Base-by-base conservation (phyloP, 1,284 basidiomycete genomes). In the Papiliotrema nemorosa region DNA sequence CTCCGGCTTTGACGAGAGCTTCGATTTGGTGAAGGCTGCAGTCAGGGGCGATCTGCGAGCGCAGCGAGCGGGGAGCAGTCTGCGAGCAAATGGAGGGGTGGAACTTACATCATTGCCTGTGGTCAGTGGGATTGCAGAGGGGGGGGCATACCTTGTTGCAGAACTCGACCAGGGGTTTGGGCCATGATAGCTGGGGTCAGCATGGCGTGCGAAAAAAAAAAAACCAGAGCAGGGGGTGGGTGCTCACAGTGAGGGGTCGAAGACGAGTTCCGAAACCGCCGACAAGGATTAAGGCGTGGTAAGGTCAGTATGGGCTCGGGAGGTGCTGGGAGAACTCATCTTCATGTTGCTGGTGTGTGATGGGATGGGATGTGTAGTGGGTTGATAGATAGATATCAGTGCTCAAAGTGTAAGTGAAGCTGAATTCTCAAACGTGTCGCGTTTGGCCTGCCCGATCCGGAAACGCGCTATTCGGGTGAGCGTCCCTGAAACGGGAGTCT, bases 151-250 rank as follows among this genome's bases (percentile, higher is more conserved):
- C 73, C 69, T 76, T 76, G 70, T 76, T 77, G 59, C 75, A 76
- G 65, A 78, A 79, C 68, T 78, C 76, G 54, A 80, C 78, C 47
- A 80, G 66, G 16, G 78, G 78, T 67, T 80, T 80, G 51, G 78
- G 78, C 63, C 70, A 73, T 58, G 70, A 71, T 25, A 73, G 60
- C 70, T 73, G 48, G 16, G 13, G 24, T 9, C 6, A 34, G 26
- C 18, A 5, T 12, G 18, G 9, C 26, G 20, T 13, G 27, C 31
- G 29, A 33, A 31, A 16, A 14, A 13, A 37, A 16, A 33, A 5
- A 31, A 18, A 50, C 78, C n/a, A n/a, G n/a, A n/a, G n/a, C n/a
- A n/a, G n/a, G n/a, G n/a, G n/a, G n/a, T n/a, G n/a, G n/a, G n/a
- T n/a, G n/a, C n/a, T 76, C 58, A 80, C 72, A 13, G 78, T 80